Percentiles rank a stretch among this genome's conserved stretches.
phyloP scores from a whole-genome alignment of 2,329 filamentous ascomycete genomes.

The Stagonosporopsis vannaccii region DNA sequence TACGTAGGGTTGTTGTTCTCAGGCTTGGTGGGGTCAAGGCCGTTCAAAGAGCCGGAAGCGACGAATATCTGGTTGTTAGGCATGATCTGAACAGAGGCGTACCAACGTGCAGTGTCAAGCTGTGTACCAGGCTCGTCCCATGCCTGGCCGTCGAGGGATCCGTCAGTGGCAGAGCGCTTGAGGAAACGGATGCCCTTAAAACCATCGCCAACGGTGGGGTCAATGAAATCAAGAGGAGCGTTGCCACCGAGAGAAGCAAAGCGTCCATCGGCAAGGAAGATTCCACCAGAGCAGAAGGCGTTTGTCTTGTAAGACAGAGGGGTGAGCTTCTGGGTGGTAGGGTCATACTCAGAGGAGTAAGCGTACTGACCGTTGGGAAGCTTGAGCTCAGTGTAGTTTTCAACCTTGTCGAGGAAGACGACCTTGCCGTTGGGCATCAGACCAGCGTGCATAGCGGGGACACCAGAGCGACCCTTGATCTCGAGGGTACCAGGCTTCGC shows the following conservation, averaged over 20 bases:
- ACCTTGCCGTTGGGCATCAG: constrained; percentile 66
- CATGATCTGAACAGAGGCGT: constrained; percentile 66
- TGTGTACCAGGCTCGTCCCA: constrained; percentile 66
- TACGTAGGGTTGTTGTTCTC: constrained; percentile 71
- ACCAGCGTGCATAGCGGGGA: constrained; percentile 69
- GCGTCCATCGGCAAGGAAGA: constrained; percentile 65
- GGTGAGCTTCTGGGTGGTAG: constrained; percentile 55
- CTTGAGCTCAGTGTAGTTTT: constrained; percentile 66
- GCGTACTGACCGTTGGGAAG: constrained; percentile 63
- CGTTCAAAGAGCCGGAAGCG: constrained; percentile 66
- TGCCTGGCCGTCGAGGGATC: constrained; percentile 55
- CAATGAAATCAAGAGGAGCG: constrained; percentile 61
- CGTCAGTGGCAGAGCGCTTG: constrained; percentile 54
- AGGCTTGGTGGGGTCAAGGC: constrained; percentile 60
- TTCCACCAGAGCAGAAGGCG: constrained; percentile 67
- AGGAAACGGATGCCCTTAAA: constrained; percentile 66
- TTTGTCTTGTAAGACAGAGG: constrained; percentile 64
- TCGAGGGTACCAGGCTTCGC: constrained; percentile 57
- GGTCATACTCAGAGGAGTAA: constrained; percentile 67
- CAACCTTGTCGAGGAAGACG: constrained; percentile 69
- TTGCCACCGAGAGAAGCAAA: constrained; percentile 66
- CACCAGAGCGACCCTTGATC: constrained; percentile 63
- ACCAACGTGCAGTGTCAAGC: constrained; percentile 65
- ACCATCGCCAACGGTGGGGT: constrained; percentile 66
- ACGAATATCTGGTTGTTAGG: constrained; percentile 66